Conservation (phyloP, 768 basidiomycete species). For the Macrocybe gigantea region DNA sequence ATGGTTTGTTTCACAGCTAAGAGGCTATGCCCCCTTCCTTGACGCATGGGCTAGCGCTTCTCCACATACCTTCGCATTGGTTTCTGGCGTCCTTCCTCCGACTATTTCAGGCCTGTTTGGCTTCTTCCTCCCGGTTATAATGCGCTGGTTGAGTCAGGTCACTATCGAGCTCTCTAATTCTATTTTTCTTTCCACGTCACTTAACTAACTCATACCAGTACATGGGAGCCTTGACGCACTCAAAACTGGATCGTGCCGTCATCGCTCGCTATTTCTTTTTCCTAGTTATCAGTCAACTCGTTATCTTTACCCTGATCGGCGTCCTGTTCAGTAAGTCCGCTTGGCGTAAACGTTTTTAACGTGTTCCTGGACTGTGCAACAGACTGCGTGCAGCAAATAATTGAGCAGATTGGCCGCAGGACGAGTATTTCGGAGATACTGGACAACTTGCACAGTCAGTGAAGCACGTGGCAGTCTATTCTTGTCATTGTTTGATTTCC, state of each 20-base stretch:
- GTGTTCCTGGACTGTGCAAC: background rate
- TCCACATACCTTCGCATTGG: constrained; percentile 64
- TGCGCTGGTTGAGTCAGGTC: constrained; percentile 80
- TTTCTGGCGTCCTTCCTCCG: constrained; percentile 92
- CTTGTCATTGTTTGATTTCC: background rate
- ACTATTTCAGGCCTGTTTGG: constrained; percentile 84
- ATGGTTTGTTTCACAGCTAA: constrained; percentile 36
- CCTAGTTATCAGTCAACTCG: constrained; percentile 87
- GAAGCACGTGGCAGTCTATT: background rate
- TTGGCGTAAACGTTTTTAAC: background rate
- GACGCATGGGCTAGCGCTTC: constrained; percentile 63
- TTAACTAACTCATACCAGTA: constrained; percentile 52
- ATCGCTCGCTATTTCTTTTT: constrained; percentile 91
- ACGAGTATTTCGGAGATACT: constrained; percentile 43
- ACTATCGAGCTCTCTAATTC: constrained; percentile 37
- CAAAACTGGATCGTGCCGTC: constrained; percentile 84
- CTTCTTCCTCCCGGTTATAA: constrained; percentile 86
- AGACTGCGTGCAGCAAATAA: constrained; percentile 39
- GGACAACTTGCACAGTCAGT: constrained; percentile 39
- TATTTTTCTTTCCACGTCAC: constrained; percentile 53
- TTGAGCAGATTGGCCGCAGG: constrained; percentile 35
- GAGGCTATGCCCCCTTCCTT: constrained; percentile 70
- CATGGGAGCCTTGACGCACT: constrained; percentile 61
- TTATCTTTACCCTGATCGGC: constrained; percentile 91
- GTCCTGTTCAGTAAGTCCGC: constrained; percentile 84